Percentiles rank a stretch among this genome's conserved stretches.
These are phyloP conservation scores for Candolleomyces eurysporus DNA, from an alignment of 768 basidiomycete species.

Conservation along the genomic window DNA sequence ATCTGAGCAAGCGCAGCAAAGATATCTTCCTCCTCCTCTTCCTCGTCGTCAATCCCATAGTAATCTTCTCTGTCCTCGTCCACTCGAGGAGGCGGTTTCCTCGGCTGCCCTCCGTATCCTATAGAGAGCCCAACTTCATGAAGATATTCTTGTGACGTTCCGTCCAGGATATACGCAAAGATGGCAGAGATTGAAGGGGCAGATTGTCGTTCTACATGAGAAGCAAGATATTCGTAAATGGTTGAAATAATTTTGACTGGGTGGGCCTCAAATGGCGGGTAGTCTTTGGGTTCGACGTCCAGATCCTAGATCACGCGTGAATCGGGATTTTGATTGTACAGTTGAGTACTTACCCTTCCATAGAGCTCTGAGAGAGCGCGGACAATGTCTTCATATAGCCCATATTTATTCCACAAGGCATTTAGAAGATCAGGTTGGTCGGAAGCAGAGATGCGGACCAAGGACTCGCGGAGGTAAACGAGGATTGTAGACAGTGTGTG, in stretches of 20 bases:
- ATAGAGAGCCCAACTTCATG: slow-evolving; percentile 56
- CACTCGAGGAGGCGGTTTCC: slow-evolving; percentile 21
- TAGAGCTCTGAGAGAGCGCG: slow-evolving; percentile 56
- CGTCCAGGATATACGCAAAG: slow-evolving; percentile 67
- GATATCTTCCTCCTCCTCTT: slow-evolving; percentile 37
- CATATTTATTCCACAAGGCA: slow-evolving; percentile 51
- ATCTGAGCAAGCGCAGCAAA: slow-evolving; percentile 34
- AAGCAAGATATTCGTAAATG: slow-evolving; percentile 56
- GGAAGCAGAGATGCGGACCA: slow-evolving; percentile 28
- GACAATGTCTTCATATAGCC: slow-evolving; percentile 45
- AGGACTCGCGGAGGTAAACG: slow-evolving; percentile 44
- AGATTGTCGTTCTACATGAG: slow-evolving; percentile 55
- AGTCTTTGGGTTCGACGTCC: slow-evolving; percentile 32
- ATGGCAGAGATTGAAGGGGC: slow-evolving; percentile 45
- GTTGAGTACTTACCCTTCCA: slow-evolving; percentile 47
- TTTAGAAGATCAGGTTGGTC: slow-evolving; percentile 26
- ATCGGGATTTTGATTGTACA: background rate
- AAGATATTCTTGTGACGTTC: slow-evolving; percentile 63
- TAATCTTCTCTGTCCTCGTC: slow-evolving; percentile 27
- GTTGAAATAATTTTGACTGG: slow-evolving; percentile 55
- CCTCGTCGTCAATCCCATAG: slow-evolving; percentile 36
- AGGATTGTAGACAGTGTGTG: slow-evolving; percentile 62
- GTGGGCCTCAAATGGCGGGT: slow-evolving; percentile 40
- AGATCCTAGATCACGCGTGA: slow-evolving; percentile 26
- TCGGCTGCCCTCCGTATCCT: slow-evolving; percentile 43